phyloP scores from a whole-genome alignment of 2,329 filamentous ascomycete species.

The Aspergillus latus region DNA sequence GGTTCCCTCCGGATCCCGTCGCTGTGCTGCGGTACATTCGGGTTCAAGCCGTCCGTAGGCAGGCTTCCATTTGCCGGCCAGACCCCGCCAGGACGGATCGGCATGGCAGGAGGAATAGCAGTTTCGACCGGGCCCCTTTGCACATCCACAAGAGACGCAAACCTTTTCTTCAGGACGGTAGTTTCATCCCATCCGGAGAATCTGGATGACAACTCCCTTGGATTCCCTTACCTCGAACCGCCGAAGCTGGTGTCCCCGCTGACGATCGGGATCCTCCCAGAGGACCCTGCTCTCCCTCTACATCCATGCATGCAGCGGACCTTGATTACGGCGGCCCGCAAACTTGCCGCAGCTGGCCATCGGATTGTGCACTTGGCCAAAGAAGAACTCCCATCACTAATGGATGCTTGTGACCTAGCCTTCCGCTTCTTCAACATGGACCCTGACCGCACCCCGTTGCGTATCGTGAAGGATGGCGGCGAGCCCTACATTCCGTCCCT shows the following conservation, averaged over 20 bases:
- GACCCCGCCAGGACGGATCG: slow-evolving; percentile 6
- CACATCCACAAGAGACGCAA: slow-evolving; percentile 20
- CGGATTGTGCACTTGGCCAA: slow-evolving; percentile 38
- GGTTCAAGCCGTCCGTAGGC: slow-evolving; percentile 43
- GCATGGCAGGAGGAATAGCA: slow-evolving; percentile 9
- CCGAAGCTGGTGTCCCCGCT: slow-evolving; percentile 23
- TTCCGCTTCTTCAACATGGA: slow-evolving; percentile 29
- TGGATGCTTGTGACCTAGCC: slow-evolving; percentile 36
- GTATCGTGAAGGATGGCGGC: slow-evolving; percentile 27
- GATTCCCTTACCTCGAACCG: slow-evolving; percentile 48
- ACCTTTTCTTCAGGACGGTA: slow-evolving; percentile 41
- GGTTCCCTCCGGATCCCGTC: slow-evolving; percentile 49
- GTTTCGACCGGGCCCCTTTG: slow-evolving; percentile 18
- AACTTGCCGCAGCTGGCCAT: slow-evolving; percentile 48
- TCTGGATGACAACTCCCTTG: slow-evolving; percentile 45
- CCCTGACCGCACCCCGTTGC: slow-evolving; percentile 22
- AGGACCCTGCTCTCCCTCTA: slow-evolving; percentile 50
- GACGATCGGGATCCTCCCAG: slow-evolving; percentile 51
- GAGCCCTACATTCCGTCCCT: slow-evolving; percentile 47
- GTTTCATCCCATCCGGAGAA: slow-evolving; percentile 45
- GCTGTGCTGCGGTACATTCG: slow-evolving; percentile 51
- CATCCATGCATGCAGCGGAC: slow-evolving; percentile 53
- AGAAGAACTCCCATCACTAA: slow-evolving; percentile 32
- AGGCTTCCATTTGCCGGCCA: slow-evolving; percentile 31
- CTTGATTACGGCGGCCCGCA: slow-evolving; percentile 42